A percentile compares a stretch with the other conserved stretches of the same genome.
Conservation (phyloP, 805 yeast genomes). For the Ogataea methylovora region DNA sequence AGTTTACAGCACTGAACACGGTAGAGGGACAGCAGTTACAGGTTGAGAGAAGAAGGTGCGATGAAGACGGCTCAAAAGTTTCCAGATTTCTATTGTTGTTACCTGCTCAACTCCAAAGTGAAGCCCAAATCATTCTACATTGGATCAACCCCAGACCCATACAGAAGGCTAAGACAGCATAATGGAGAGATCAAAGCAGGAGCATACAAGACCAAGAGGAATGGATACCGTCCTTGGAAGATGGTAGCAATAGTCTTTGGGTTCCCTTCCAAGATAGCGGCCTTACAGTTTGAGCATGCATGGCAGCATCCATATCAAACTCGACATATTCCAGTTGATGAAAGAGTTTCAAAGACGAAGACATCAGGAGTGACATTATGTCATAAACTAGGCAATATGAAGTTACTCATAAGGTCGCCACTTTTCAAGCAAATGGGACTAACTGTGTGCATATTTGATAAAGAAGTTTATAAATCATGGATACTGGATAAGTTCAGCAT, state of each 20-base stretch:
- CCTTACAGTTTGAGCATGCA: conserved; percentile 79
- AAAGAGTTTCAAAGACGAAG: conserved; percentile 31
- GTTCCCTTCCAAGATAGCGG: conserved; percentile 61
- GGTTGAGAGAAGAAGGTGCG: no score
- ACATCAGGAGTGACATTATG: conserved; percentile 34
- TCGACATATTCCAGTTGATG: conserved; percentile 40
- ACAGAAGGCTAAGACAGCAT: conserved; percentile 62
- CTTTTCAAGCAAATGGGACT: conserved; percentile 41
- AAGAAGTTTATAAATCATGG: conserved; percentile 27
- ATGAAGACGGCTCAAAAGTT: conserved; percentile 1
- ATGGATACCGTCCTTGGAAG: conserved; percentile 67
- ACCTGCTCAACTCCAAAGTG: conserved; percentile 53
- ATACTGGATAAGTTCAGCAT: conserved; percentile 23
- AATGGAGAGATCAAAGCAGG: conserved; percentile 59
- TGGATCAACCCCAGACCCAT: conserved; percentile 79
- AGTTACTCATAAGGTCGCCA: conserved; percentile 32
- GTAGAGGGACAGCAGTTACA: no score
- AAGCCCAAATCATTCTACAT: conserved; percentile 58
- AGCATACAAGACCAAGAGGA: conserved; percentile 56
- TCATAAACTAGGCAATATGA: conserved; percentile 39
- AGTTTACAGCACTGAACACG: no score
- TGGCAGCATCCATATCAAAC: conserved; percentile 71
- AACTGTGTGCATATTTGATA: conserved; percentile 37
- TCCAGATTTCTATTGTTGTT: conserved; percentile 59
- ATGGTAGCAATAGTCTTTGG: conserved; percentile 59